Evolutionary conservation across 331 rosid genomes (phyloP).

Genomic region (Erythrophleum ivorense): DNA sequence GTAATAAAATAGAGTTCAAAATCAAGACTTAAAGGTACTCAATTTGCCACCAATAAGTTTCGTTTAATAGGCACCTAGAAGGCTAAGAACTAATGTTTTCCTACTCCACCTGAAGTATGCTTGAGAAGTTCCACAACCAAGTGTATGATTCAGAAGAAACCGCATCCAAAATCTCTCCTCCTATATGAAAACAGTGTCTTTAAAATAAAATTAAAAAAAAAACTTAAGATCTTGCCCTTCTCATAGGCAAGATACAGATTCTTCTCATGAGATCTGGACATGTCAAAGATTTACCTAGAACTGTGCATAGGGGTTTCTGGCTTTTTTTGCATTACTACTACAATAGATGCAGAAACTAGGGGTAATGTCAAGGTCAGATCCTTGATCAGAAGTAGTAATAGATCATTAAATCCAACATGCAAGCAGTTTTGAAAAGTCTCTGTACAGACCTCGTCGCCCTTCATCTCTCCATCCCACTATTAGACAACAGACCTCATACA

Average conservation of each 20-base stretch:
- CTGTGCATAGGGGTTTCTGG: too few species aligned
- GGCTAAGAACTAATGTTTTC: slow-evolving; percentile 6
- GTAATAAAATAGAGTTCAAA: neutral
- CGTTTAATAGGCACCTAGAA: neutral
- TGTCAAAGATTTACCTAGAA: too few species aligned
- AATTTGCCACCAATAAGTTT: slow-evolving; percentile 16
- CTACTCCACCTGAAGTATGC: neutral
- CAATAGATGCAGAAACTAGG: neutral
- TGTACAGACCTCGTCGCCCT: slow-evolving; percentile 27
- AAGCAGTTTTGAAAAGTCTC: slow-evolving; percentile 27
- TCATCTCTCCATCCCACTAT: slow-evolving; percentile 11
- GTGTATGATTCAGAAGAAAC: slow-evolving; percentile 12
- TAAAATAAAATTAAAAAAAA: too few species aligned
- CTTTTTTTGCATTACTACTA: too few species aligned
- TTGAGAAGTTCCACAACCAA: slow-evolving; percentile 23
- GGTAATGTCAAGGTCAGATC: neutral
- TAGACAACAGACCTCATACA: slow-evolving; percentile 19
- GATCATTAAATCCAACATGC: slow-evolving; percentile 23
- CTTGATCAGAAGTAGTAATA: slow-evolving; percentile 2
- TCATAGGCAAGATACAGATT: neutral
- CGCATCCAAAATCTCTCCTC: slow-evolving; percentile 25
- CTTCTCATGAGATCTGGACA: too few species aligned
- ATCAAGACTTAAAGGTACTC: slow-evolving; percentile 10
- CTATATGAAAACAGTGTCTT: neutral
- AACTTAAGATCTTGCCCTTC: slow-evolving; percentile 9